Percentiles rank a stretch among this genome's conserved stretches.
Conservation (phyloP, 345 rosid species). For the Moricandia moricandioides region DNA sequence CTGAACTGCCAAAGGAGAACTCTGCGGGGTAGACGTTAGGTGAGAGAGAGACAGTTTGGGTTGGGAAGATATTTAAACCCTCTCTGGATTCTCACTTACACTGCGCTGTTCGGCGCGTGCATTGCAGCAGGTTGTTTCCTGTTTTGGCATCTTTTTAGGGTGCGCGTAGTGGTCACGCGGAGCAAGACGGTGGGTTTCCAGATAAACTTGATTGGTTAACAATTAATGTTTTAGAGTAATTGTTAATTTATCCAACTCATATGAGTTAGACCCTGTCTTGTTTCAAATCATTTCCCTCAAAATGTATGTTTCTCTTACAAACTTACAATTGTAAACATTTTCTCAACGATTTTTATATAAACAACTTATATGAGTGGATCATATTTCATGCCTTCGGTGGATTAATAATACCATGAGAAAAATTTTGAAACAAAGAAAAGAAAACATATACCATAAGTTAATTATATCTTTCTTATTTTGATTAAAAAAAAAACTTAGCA, state of each 20-base stretch:
- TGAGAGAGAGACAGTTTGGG: conserved; percentile 26
- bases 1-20: conserved; percentile 32
- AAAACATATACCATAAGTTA: too few relatives aligned
- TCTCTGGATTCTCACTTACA: not conserved
- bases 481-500: too few relatives aligned
- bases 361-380: too few relatives aligned
- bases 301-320: too few relatives aligned
- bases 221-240: not conserved
- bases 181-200: conserved; percentile 4
- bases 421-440: too few relatives aligned
- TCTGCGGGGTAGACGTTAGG: conserved; percentile 26
- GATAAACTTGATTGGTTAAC: not conserved
- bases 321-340: too few relatives aligned
- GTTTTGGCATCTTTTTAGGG: conserved; percentile 25
- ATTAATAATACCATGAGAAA: too few relatives aligned
- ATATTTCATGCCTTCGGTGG: too few relatives aligned
- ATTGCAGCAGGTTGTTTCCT: conserved; percentile 32
- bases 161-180: conserved; percentile 32
- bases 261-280: not conserved
- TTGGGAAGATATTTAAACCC: conserved; percentile 10
- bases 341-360: too few relatives aligned
- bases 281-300: too few relatives aligned
- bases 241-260: conserved; percentile 23
- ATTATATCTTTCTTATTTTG: too few relatives aligned
- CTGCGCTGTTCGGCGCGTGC: conserved; percentile 21